Base-by-base conservation (phyloP, 345 rosid species). In the Populus nigra region DNA sequence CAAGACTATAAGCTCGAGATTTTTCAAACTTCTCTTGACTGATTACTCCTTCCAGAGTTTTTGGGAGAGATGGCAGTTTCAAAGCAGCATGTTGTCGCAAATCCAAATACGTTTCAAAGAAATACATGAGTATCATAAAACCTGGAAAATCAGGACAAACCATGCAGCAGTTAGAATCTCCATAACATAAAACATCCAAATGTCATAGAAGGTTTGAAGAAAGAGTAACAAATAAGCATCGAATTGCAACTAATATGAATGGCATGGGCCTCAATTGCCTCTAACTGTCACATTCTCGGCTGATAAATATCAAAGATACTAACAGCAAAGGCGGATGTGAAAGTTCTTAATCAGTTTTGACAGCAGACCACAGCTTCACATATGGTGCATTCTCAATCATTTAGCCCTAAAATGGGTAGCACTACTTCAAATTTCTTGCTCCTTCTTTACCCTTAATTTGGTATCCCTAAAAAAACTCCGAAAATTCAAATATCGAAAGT, bases 1-100 rank as follows among this genome's bases (percentile, higher is more conserved):
- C 98, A 74, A 96, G 95, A 83, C 99, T 96, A 84, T 96, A 94
- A 70, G 94, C 91, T 75, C 98, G 90, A 61, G 99, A 90, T 79
- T 89, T 94, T 80, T 89, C 90, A 84, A 96, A 94, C 81, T 96
- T 96, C 78, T 96, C 97, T 75, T 85, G 97, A 85, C 97, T 87
- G 84, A 96, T 94, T 59, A 96, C 90, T 77, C 97, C 98, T 84
- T 84, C 91, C 90, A 96, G 87, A 70, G 99, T 79, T 78, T 87
- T 91, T 0, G 99, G 99, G 27, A 96, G 97, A 15, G 88, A 91
- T 7, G 94, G 98, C 65, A 91, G 91, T 71, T 91, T 94, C 75
- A 88, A 87, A 71, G 96, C 97, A 82, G 89, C 78, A 76, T 87
- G 97, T 88, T 94, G 97, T 76, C 97, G 89, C 82, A 94, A 70